Evolutionary conservation across 768 basidiomycete genomes (phyloP).

Genomic region (Pisolithus microcarpus): DNA sequence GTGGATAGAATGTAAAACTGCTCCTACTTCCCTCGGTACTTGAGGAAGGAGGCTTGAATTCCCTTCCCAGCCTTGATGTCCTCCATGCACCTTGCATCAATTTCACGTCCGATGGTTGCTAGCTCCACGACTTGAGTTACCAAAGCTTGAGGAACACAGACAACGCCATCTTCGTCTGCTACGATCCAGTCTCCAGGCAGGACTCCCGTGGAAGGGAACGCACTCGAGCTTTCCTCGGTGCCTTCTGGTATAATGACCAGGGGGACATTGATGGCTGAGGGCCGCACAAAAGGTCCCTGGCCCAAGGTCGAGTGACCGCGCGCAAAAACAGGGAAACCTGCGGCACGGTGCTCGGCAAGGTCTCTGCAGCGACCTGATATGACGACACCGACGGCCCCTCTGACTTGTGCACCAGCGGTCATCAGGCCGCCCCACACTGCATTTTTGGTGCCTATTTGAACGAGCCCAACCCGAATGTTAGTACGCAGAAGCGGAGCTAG

Average conservation of each 20-base stretch:
- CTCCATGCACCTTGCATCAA: constrained; percentile 64
- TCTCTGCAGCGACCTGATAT: constrained; percentile 86
- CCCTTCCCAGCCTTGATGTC: constrained; percentile 74
- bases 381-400: constrained; percentile 64
- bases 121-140: constrained; percentile 49
- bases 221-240: constrained; percentile 25
- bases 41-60: constrained; percentile 70
- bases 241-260: constrained; percentile 37
- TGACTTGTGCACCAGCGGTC: constrained; percentile 76
- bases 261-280: constrained; percentile 66
- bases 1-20: not conserved
- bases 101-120: constrained; percentile 50
- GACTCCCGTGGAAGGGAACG: constrained; percentile 51
- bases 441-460: constrained; percentile 52
- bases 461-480: not conserved
- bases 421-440: constrained; percentile 93
- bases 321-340: constrained; percentile 76
- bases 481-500: not conserved
- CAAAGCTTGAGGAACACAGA: constrained; percentile 59
- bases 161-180: constrained; percentile 87
- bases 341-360: constrained; percentile 62
- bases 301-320: constrained; percentile 80
- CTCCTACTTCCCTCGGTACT: constrained; percentile 51
- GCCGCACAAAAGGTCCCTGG: constrained; percentile 76
- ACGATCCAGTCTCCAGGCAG: constrained; percentile 75